Evolutionary conservation across 129 eudicot species (phyloP).

Genomic region (Heracleum sosnowskyi): DNA sequence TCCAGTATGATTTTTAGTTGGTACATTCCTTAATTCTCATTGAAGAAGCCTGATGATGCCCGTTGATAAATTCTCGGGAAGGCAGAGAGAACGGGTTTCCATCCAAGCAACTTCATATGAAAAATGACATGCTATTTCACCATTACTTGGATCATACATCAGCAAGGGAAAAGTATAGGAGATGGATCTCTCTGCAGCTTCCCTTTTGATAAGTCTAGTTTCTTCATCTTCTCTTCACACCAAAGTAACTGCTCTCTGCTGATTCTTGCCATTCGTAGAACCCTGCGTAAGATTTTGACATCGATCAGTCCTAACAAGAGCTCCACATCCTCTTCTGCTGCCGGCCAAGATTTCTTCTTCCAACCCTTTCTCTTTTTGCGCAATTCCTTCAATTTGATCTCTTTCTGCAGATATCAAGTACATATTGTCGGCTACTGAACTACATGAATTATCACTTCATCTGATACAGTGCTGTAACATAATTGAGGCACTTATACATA

Average conservation of each 20-base stretch:
- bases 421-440: not conserved
- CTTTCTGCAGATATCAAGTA: constrained; percentile 42
- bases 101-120: not conserved
- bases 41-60: not conserved
- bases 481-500: not conserved
- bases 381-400: constrained; percentile 72
- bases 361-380: constrained; percentile 65
- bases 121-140: not conserved
- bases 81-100: not conserved
- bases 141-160: constrained; percentile 4
- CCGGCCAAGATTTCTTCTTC: constrained; percentile 78
- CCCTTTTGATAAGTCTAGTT: constrained; percentile 46
- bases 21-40: not conserved
- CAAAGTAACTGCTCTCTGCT: constrained; percentile 76
- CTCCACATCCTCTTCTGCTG: constrained; percentile 55
- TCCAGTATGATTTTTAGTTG: not conserved
- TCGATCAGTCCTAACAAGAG: constrained; percentile 65
- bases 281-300: constrained; percentile 59
- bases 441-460: not conserved
- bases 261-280: constrained; percentile 54
- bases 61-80: not conserved
- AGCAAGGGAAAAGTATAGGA: constrained; percentile 80
- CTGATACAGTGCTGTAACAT: not conserved
- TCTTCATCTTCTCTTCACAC: constrained; percentile 95
- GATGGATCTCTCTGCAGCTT: constrained; percentile 87